Evolutionary conservation across 2,329 filamentous ascomycete species (phyloP), one percentile per base, ranked within the genome.

Genomic region (Ophiostoma sp.): DNA sequence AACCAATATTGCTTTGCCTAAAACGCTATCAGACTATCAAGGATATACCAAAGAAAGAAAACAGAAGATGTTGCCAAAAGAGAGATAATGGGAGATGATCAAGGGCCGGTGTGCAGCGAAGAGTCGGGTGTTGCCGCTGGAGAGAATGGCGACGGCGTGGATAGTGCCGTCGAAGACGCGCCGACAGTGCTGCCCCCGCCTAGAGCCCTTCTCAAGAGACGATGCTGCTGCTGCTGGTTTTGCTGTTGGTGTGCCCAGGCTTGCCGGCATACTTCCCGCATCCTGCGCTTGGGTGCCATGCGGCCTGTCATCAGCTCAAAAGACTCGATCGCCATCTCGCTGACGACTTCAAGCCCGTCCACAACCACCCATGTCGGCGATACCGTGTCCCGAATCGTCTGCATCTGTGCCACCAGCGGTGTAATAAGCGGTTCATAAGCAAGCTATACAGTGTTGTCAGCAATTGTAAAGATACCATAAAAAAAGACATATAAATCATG

Each of bases 301-400:
- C 90, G 85, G 5, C 90, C 90, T 0, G 90, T 92, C 81, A 92
- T 90, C 31, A 92, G 80, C 79, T 93, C 90, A 76, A 92, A 93
- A 69, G 91, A 89, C 41, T 90, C 90, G 77, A 90, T 90, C 0
- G 89, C 90, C 81, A 92, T 90, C 77, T 93, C 90, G 4, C 87
- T 86, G 20, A 93, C 82, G 62, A 92, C 86, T 74, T 92, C 89
- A 10, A 93, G 80, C 0, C 90, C 90, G 75, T 92, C 89, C 67
- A 92, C 85, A 62, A 91, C 83, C 0, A 90, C 87, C 90, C 90
- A 93, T 44, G 89, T 81, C 71, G 84, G 82, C 68, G 85, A 80
- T 66, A 84, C 81, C 74, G 84, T 78, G 73, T 84, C 80, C 10
- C 78, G 76, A 35, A 81, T 77, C 33, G 76, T 77, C 52, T 86